Base-by-base conservation (phyloP, 2,329 filamentous ascomycete genomes). In the Fusarium floridanum region DNA sequence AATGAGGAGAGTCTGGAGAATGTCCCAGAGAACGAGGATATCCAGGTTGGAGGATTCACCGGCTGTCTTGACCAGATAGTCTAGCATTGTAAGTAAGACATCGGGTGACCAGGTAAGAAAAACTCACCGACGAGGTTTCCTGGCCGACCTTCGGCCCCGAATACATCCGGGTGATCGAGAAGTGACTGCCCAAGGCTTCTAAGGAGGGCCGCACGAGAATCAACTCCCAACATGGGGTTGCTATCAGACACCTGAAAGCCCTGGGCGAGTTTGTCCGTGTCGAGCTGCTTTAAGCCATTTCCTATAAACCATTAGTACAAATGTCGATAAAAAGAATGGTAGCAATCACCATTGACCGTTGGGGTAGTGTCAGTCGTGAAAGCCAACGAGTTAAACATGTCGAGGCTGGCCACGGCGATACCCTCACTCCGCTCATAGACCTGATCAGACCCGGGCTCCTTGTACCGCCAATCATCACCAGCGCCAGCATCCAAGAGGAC, bases 401-500 rank as follows among this genome's bases (percentile, higher is more conserved):
- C 82, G 3, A 88, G 77, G 2, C 82, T 83, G 0, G 87, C 87
- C 2, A 88, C 85, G 1, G 87, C 87, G 39, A 88, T 87, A 2
- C 87, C 87, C 70, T 89, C 87, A 61, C 86, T 88, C 5, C 87
- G 77, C 10, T 79, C 82, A 53, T 85, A 85, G 8, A 73, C 70
- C 9, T 80, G 71, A 7, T 77, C 80, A 2, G 81, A 81, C 1
- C 66, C 77, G 0, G 84, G 82, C 75, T 89, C 87, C 1, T 76
- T 80, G 64, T 83, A 89, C 0, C 74, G 78, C 88, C 87, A 89
- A 12, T 79, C 70, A 75, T 89, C 86, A 2, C 87, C 88, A 0
- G 88, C 87, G 0, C 87, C 87, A 0, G 87, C 89, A 74, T 91
- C 89, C 0, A 91, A 81, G 17, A 91, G 82, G 1, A 91, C 89